Conservation (phyloP, 164 flowering plant species). For the Tinospora cordifolia region DNA sequence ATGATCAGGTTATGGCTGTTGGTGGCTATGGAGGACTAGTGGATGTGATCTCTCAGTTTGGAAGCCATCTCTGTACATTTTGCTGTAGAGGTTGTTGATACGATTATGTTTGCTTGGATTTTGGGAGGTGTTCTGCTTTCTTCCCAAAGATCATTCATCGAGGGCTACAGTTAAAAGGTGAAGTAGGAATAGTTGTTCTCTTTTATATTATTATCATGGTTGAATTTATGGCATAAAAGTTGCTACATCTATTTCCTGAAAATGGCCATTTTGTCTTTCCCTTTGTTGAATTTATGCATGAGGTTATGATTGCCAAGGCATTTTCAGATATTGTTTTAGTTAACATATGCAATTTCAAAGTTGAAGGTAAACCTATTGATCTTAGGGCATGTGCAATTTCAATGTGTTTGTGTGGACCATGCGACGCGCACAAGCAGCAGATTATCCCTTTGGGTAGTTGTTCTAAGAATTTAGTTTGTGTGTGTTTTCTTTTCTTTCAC, state of each 20-base stretch:
- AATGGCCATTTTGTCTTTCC: too few species aligned
- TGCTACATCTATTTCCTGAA: not conserved
- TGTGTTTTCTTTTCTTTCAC: too few species aligned
- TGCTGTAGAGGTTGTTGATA: conserved; percentile 33
- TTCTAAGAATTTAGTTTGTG: too few species aligned
- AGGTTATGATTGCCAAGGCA: too few species aligned
- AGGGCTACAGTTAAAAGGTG: not conserved
- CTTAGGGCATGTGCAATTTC: too few species aligned
- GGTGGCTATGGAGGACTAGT: conserved; percentile 93
- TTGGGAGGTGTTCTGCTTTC: not conserved
- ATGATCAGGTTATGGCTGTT: conserved; percentile 64
- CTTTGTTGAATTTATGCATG: not conserved
- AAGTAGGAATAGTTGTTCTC: too few species aligned
- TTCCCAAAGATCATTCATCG: not conserved
- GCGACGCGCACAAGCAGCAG: too few species aligned
- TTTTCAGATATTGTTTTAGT: not conserved
- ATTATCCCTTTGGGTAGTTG: too few species aligned
- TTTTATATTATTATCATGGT: not conserved
- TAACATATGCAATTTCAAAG: not conserved
- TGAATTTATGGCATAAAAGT: not conserved
- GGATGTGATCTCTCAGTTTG: conserved; percentile 81
- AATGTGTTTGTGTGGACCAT: too few species aligned
- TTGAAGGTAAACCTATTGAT: not conserved
- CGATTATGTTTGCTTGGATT: not conserved
- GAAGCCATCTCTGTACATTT: conserved; percentile 87